Evolutionary conservation across 768 basidiomycete species (phyloP).

Genomic region (Podaxis rugospora): DNA sequence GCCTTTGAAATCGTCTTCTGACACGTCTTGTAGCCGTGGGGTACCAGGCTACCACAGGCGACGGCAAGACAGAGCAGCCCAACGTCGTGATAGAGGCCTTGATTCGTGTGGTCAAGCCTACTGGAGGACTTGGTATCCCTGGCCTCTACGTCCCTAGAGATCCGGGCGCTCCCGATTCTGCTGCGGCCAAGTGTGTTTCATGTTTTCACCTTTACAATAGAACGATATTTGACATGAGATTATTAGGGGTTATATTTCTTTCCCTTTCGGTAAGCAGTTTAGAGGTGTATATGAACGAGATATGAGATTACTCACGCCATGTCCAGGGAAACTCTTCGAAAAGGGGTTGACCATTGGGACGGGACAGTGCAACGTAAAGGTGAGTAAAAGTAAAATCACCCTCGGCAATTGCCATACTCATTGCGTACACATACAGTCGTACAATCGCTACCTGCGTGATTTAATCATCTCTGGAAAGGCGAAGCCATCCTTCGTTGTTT

Average conservation of each 20-base stretch:
- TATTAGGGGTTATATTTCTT: slow-evolving; percentile 43
- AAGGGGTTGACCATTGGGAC: slow-evolving; percentile 51
- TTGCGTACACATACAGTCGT: slow-evolving; percentile 26
- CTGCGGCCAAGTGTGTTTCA: slow-evolving; percentile 40
- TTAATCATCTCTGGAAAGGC: slow-evolving; percentile 49
- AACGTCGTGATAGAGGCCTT: slow-evolving; percentile 48
- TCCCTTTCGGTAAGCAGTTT: slow-evolving; percentile 38
- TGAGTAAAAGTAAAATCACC: slow-evolving; percentile 14
- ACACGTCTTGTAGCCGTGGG: slow-evolving; percentile 36
- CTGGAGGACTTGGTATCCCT: slow-evolving; percentile 55
- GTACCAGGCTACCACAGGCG: slow-evolving; percentile 48
- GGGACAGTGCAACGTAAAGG: slow-evolving; percentile 55
- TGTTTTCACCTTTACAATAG: not conserved
- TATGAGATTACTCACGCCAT: slow-evolving; percentile 12
- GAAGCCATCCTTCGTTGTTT: slow-evolving; percentile 52
- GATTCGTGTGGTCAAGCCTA: slow-evolving; percentile 47
- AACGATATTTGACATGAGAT: not conserved
- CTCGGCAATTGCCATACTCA: not conserved
- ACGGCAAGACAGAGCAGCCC: slow-evolving; percentile 54
- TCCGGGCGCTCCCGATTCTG: slow-evolving; percentile 50
- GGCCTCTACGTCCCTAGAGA: slow-evolving; percentile 54
- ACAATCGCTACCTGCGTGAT: slow-evolving; percentile 51
- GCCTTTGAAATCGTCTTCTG: not conserved
- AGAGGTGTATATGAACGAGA: not conserved
- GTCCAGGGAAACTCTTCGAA: slow-evolving; percentile 41